Evolutionary conservation across 805 yeast genomes (phyloP).

Genomic region (Pichia phayaonensis): DNA sequence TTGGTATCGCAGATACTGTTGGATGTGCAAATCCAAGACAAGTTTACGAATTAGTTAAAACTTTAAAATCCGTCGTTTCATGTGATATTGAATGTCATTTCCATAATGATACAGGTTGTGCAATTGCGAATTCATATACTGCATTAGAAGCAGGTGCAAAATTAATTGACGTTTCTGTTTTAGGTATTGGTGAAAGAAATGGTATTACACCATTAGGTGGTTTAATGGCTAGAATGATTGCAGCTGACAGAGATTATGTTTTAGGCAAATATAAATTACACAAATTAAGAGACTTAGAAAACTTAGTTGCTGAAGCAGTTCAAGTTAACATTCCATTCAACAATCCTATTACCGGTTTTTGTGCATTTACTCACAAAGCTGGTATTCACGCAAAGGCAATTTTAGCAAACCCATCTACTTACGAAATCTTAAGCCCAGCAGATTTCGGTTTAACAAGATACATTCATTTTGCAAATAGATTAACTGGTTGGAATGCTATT

Average conservation of each 20-base stretch:
- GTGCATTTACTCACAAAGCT: slow-evolving; percentile 99
- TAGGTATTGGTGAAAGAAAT: slow-evolving; percentile 98
- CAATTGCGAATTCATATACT: slow-evolving; percentile 96
- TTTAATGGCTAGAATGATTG: slow-evolving; percentile 98
- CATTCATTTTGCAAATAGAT: slow-evolving; percentile 95
- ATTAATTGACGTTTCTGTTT: slow-evolving; percentile 87
- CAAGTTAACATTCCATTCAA: slow-evolving; percentile 96
- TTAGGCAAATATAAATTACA: slow-evolving; percentile 89
- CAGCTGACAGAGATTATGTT: slow-evolving; percentile 95
- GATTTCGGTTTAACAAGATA: slow-evolving; percentile 95
- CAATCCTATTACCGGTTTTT: slow-evolving; percentile 98
- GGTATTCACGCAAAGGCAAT: slow-evolving; percentile 99
- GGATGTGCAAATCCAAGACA: slow-evolving; percentile 99
- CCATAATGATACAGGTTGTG: slow-evolving; percentile 99
- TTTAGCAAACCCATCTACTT: slow-evolving; percentile 97
- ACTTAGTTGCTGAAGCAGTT: slow-evolving; percentile 93
- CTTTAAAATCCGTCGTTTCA: slow-evolving; percentile 85
- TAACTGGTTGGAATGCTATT: slow-evolving; percentile 99
- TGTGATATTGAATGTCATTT: slow-evolving; percentile 98
- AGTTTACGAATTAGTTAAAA: slow-evolving; percentile 92
- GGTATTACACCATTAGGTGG: slow-evolving; percentile 98
- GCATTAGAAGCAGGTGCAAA: slow-evolving; percentile 97
- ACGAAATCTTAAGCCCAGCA: slow-evolving; percentile 88
- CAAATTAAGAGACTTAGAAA: slow-evolving; percentile 92
- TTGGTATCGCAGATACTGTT: slow-evolving; percentile 98